Base-by-base conservation (phyloP, 495 filamentous ascomycete genomes). In the Penicillium cinerascens region DNA sequence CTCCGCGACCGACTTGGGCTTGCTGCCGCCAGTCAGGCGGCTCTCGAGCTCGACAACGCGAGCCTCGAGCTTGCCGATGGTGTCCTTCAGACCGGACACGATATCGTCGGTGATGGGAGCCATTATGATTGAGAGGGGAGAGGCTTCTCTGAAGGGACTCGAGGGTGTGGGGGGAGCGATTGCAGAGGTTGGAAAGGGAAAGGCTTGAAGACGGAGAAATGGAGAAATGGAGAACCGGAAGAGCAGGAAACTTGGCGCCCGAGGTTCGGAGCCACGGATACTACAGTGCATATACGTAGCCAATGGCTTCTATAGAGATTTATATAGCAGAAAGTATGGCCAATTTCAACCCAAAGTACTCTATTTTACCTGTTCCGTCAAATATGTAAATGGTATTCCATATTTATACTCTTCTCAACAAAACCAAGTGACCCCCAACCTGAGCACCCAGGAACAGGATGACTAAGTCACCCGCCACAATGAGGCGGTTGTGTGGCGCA, bases 31-130 rank as follows among this genome's bases (percentile, higher is more conserved):
- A 43, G 77, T 70, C 25, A 89, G 65, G 60, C 76, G 79, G 57
- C 71, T 64, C 72, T 97, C 92, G 49, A 97, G 76, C 45, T 89
- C 79, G 67, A 83, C 79, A 59, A 97, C 84, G 51, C 91, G 85
- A 63, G 81, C 72, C 75, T 99, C 91, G 51, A 99, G 84, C 79
- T 86, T 84, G 59, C 82, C 70, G 69, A 97, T 87, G 51, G 87
- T 76, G 66, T 88, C 80, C 68, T 88, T 85, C 56, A 95, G 82
- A 67, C 79, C 79, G 66, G 86, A 78, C 61, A 91, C 77, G 54
- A 72, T 77, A 59, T 92, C 87, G 66, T 91, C 84, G 61, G 87
- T 85, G 72, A 91, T 86, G 65, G 87, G 85, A 72, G 89, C 89
- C 90, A 95, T 95, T 78, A 78, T 77, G 67, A 61, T 35, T 50